A percentile compares a stretch with the other conserved stretches of the same genome.
Conservation (phyloP, 352 stramenopile genomes). For the Pythium vanterpoolii region DNA sequence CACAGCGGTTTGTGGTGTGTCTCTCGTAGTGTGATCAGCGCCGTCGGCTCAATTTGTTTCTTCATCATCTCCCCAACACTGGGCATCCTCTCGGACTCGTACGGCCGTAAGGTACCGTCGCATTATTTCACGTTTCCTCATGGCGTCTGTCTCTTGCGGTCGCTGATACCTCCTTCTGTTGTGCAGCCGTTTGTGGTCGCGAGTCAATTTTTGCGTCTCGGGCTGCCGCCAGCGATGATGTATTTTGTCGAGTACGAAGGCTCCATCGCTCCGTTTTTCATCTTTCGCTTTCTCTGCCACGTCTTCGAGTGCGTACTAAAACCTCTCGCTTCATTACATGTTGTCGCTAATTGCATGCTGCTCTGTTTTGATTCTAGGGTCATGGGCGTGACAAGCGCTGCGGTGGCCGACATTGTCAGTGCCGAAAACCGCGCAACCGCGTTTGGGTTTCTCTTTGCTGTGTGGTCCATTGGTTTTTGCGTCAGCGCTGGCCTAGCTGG, state of each 20-base stretch:
- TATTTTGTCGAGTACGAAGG: slow-evolving; percentile 57
- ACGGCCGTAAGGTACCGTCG: slow-evolving; percentile 67
- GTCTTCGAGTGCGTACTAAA: slow-evolving; percentile 44
- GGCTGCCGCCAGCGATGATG: slow-evolving; percentile 64
- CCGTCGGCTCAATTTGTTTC: slow-evolving; percentile 50
- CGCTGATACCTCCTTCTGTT: background rate
- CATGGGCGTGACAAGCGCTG: slow-evolving; percentile 53
- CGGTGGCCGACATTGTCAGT: slow-evolving; percentile 61
- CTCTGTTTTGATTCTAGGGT: slow-evolving; percentile 26
- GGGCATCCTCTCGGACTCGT: slow-evolving; percentile 68
- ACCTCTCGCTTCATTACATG: background rate
- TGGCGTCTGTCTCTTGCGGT: background rate
- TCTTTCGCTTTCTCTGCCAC: slow-evolving; percentile 51
- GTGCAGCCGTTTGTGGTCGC: slow-evolving; percentile 66
- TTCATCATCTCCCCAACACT: slow-evolving; percentile 76
- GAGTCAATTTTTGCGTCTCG: slow-evolving; percentile 55
- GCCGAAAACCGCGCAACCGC: slow-evolving; percentile 51
- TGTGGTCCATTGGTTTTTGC: slow-evolving; percentile 59
- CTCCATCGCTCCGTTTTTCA: slow-evolving; percentile 62
- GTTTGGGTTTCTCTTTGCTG: slow-evolving; percentile 60
- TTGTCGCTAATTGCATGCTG: background rate
- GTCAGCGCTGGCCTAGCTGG: slow-evolving; percentile 45
- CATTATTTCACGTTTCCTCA: background rate
- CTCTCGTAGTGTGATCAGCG: slow-evolving; percentile 43
- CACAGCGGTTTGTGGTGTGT: background rate